A percentile compares a stretch with the other conserved stretches of the same genome.
phyloP scores from a whole-genome alignment of 2,329 filamentous ascomycete genomes.

The Nemania abortiva region DNA sequence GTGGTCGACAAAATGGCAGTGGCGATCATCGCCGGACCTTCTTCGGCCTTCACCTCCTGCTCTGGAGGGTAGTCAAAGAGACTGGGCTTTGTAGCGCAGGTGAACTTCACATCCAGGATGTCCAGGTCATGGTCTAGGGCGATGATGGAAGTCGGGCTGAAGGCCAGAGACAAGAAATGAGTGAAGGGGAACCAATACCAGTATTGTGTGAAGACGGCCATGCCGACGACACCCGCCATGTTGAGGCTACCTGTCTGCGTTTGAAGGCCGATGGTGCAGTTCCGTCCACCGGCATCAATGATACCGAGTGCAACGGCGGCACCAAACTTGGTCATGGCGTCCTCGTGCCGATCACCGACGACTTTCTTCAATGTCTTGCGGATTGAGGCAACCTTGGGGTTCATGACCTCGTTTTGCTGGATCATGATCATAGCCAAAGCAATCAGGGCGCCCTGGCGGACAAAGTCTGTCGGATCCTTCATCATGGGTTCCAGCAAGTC shows the following conservation, averaged over 20 bases:
- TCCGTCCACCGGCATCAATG: constrained; percentile 96
- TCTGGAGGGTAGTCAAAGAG: constrained; percentile 98
- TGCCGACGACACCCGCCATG: constrained; percentile 97
- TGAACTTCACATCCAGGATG: constrained; percentile 93
- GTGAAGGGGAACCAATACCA: constrained; percentile 99
- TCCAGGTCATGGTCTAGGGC: constrained; percentile 94
- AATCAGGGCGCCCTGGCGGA: constrained; percentile 95
- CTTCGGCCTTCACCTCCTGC: constrained; percentile 93
- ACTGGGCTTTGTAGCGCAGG: constrained; percentile 93
- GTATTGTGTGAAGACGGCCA: constrained; percentile 98
- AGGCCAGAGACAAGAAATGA: constrained; percentile 95
- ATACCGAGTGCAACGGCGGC: constrained; percentile 94
- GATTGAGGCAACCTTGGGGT: constrained; percentile 91
- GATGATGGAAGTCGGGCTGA: constrained; percentile 96
- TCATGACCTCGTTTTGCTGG: constrained; percentile 99
- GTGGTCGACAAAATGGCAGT: constrained; percentile 97
- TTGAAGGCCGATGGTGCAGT: constrained; percentile 97
- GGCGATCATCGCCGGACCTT: constrained; percentile 92
- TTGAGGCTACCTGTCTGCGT: constrained; percentile 98
- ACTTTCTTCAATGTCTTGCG: constrained; percentile 96
- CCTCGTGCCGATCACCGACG: constrained; percentile 92
- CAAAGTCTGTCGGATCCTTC: constrained; percentile 98
- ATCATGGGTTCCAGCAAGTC: constrained; percentile 99
- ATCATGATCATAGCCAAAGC: constrained; percentile 97
- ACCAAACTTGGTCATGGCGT: constrained; percentile 99